phyloP scores from a whole-genome alignment of 1,284 basidiomycete genomes.

The Rhodotorula sp. region DNA sequence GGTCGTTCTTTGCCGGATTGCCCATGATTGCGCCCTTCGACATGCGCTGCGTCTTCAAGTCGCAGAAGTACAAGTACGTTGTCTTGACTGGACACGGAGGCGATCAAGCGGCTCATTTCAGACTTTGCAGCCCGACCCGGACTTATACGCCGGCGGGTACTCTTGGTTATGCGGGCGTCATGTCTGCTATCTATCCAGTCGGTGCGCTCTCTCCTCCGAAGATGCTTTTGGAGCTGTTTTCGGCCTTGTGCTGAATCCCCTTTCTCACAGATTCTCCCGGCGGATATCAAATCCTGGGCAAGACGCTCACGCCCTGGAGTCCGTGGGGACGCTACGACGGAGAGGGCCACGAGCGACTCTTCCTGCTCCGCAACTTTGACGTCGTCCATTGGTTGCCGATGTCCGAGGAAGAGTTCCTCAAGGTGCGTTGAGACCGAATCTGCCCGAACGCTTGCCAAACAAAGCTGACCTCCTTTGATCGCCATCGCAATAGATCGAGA shows the following conservation, averaged over 20 bases:
- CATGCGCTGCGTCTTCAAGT: constrained; percentile 34
- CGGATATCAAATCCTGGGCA: constrained; percentile 62
- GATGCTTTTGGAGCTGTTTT: not conserved
- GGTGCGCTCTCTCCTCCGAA: not conserved
- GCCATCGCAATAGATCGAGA: constrained; percentile 53
- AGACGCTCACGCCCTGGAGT: constrained; percentile 56
- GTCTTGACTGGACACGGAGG: not conserved
- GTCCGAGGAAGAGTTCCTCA: constrained; percentile 40
- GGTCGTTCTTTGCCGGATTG: constrained; percentile 34
- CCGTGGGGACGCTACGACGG: constrained; percentile 14
- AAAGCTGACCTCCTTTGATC: too few relatives aligned
- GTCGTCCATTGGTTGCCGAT: constrained; percentile 55
- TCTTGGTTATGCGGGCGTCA: constrained; percentile 46
- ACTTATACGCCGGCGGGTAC: constrained; percentile 49
- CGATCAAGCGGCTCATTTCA: not conserved
- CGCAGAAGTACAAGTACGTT: constrained; percentile 51
- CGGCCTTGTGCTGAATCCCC: not conserved
- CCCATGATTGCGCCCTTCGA: constrained; percentile 33
- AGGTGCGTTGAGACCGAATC: constrained; percentile 1
- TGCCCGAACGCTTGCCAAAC: too few relatives aligned
- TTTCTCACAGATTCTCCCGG: constrained; percentile 57
- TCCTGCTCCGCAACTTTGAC: constrained; percentile 62
- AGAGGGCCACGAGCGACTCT: constrained; percentile 14
- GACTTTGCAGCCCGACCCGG: constrained; percentile 44
- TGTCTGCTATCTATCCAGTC: constrained; percentile 62